Evolutionary conservation across 2,329 filamentous ascomycete species (phyloP), one percentile per base, ranked within the genome.

Genomic region (Trichoderma endophyticum): DNA sequence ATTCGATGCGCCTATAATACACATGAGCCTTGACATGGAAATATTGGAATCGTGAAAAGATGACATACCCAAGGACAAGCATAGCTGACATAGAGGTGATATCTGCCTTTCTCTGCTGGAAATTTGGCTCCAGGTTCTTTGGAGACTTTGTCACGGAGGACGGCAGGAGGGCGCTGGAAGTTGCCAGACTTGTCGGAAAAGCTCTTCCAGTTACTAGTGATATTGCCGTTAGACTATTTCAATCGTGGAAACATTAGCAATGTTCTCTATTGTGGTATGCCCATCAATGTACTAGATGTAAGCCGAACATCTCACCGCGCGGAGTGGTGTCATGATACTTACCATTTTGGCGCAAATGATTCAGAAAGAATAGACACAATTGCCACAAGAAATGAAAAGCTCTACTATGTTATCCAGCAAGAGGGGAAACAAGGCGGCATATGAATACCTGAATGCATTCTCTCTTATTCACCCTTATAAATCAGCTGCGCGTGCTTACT

Each of bases 71-170:
- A 97, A 4, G 94, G 94, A 82, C 94, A 97, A 9, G 94, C 94
- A 82, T 97, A 97, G 77, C 92, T 94, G 76, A 97, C 91, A 80
- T 95, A 98, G 76, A 98, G 89, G 83, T 98, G 95, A 81, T 98
- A 98, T 72, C 95, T 88, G 70, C 88, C 93, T 82, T 93, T 93
- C 83, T 98, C 95, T 1, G 93, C 88, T 6, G 93, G 92, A 77
- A 94, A 97, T 80, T 91, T 83, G 8, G 93, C 91, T 54, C 88
- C 90, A 1, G 89, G 82, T 76, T 93, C 88, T 74, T 87, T 88
- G 34, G 91, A 93, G 81, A 97, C 92, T 80, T 85, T 93, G 81
- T 91, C 89, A 72, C 95, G 90, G 83, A 98, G 97, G 66, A 89
- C 86, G 72, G 92, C 95, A 73, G 87, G 86, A 80, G 93, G 92